Percentiles rank a stretch among this genome's conserved stretches.
Evolutionary conservation across 768 basidiomycete species (phyloP).

Genomic region (Mycena chlorophos): DNA sequence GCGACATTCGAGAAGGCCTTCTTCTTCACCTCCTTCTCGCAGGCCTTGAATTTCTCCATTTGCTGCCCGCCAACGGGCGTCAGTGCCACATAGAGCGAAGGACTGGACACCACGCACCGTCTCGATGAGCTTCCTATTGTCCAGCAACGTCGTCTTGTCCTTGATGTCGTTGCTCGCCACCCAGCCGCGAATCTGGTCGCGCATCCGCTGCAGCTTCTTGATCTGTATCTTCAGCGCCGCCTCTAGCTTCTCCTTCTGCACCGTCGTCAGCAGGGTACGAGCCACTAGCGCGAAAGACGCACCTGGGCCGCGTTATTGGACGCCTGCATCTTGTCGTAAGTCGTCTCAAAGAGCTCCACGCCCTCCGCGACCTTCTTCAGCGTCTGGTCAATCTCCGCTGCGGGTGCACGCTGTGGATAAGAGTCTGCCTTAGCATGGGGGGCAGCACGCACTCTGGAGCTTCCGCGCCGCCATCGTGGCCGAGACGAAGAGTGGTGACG

Average conservation of each 20-base stretch:
- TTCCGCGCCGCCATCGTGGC: slow-evolving; percentile 87
- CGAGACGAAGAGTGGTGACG: slow-evolving; percentile 16
- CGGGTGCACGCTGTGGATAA: background rate
- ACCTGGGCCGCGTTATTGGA: slow-evolving; percentile 71
- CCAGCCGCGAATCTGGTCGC: slow-evolving; percentile 99
- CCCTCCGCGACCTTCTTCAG: slow-evolving; percentile 96
- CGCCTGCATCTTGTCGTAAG: slow-evolving; percentile 97
- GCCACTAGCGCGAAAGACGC: background rate
- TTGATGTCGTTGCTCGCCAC: slow-evolving; percentile 97
- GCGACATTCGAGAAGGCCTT: slow-evolving; percentile 99
- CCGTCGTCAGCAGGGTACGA: too few relatives aligned
- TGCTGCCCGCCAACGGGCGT: slow-evolving; percentile 58
- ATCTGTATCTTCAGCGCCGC: slow-evolving; percentile 66
- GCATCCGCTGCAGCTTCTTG: slow-evolving; percentile 96
- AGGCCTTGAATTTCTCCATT: slow-evolving; percentile 99
- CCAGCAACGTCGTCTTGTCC: slow-evolving; percentile 90
- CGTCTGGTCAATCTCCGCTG: slow-evolving; percentile 98
- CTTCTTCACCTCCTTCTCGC: slow-evolving; percentile 99
- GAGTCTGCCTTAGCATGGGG: background rate
- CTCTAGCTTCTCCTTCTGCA: slow-evolving; percentile 21
- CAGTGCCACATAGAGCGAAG: slow-evolving; percentile 16
- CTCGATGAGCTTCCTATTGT: slow-evolving; percentile 94
- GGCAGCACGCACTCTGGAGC: slow-evolving; percentile 68
- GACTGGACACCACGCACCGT: slow-evolving; percentile 60
- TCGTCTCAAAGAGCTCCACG: slow-evolving; percentile 91